phyloP scores from a whole-genome alignment of 768 basidiomycete genomes.

The Chalciporus chontae region DNA sequence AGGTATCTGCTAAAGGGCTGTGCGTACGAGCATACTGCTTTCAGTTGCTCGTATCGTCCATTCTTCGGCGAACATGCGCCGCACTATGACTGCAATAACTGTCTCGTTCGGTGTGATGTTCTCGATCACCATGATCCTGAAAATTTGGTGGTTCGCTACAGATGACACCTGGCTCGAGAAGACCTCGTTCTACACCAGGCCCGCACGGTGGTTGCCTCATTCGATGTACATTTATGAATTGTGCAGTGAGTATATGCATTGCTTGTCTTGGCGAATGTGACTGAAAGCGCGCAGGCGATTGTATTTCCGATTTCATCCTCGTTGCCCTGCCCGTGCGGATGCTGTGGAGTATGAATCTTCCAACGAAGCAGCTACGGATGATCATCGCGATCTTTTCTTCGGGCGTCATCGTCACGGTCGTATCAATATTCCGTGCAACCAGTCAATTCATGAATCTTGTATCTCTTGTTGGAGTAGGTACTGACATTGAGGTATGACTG shows the following conservation, averaged over 20 bases:
- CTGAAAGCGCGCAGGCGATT: constrained; percentile 16
- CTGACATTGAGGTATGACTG: constrained; percentile 14
- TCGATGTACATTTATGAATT: constrained; percentile 10
- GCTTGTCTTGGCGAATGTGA: not conserved
- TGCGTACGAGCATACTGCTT: constrained; percentile 20
- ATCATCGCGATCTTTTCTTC: constrained; percentile 13
- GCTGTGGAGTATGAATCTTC: constrained; percentile 12
- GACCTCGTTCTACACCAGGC: not conserved
- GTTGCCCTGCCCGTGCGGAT: constrained; percentile 10
- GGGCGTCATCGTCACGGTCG: constrained; percentile 8
- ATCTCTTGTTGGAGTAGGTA: constrained; percentile 8
- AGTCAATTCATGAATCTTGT: constrained; percentile 6
- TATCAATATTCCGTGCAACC: constrained; percentile 12
- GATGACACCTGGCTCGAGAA: constrained; percentile 6
- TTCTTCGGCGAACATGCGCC: constrained; percentile 6
- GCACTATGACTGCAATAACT: constrained; percentile 7
- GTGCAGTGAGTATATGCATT: constrained; percentile 11
- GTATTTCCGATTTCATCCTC: constrained; percentile 17
- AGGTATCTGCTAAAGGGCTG: constrained; percentile 10
- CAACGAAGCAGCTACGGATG: constrained; percentile 12
- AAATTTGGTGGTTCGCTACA: constrained; percentile 11
- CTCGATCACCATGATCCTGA: constrained; percentile 1
- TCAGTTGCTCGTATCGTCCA: constrained; percentile 21
- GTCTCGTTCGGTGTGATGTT: constrained; percentile 10
- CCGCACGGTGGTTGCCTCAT: constrained; percentile 1